phyloP scores from a whole-genome alignment of 441 rosid genomes.

The Euphorbia corollata region DNA sequence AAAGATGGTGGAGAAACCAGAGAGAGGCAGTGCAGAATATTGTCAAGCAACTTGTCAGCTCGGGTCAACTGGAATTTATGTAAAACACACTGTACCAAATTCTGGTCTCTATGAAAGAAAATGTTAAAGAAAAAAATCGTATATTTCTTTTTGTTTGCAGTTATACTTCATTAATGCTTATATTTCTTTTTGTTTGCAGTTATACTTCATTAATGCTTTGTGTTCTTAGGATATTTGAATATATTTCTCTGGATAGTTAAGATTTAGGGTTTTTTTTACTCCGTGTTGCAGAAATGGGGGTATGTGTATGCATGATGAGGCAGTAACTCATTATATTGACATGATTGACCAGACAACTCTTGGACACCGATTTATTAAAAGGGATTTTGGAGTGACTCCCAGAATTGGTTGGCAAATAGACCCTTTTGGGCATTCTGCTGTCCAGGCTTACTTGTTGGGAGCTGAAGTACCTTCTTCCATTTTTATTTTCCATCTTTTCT shows the following conservation, averaged over 20 bases:
- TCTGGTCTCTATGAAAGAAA: background rate
- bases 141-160: background rate
- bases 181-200: background rate
- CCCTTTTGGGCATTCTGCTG: slow-evolving; percentile 99
- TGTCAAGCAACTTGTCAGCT: slow-evolving; percentile 59
- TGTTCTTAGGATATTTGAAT: background rate
- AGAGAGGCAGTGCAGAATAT: slow-evolving; percentile 50
- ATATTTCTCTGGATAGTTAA: background rate
- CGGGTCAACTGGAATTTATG: slow-evolving; percentile 98
- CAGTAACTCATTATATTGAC: slow-evolving; percentile 86
- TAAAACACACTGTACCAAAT: slow-evolving; percentile 26
- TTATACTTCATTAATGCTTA: slow-evolving; percentile 3
- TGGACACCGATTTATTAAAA: slow-evolving; percentile 74
- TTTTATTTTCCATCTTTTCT: slow-evolving; percentile 15
- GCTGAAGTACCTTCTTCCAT: slow-evolving; percentile 55
- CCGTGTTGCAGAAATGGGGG: slow-evolving; percentile 77
- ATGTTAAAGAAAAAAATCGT: background rate
- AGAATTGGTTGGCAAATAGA: slow-evolving; percentile 99
- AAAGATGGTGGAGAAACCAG: slow-evolving; percentile 97
- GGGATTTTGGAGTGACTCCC: slow-evolving; percentile 81
- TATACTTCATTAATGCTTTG: background rate
- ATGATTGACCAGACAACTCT: slow-evolving; percentile 98
- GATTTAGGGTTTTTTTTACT: slow-evolving; percentile 2
- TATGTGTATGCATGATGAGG: slow-evolving; percentile 99
- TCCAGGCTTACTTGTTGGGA: slow-evolving; percentile 93